These are phyloP conservation scores for Arabidopsis arenosa DNA, from an alignment of 345 rosid genomes.

Conservation along the genomic window DNA sequence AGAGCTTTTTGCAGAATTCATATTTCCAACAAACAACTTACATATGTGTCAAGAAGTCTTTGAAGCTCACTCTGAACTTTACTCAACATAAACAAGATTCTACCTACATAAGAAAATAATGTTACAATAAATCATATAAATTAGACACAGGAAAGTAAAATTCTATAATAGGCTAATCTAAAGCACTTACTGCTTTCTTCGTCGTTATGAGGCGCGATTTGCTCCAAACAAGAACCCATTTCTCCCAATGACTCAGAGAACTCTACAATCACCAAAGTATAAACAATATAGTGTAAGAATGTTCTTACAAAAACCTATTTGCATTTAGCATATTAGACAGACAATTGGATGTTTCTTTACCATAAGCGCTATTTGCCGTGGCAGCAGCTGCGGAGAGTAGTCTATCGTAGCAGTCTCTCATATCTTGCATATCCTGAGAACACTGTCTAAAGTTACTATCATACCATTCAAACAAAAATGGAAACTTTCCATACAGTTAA, in stretches of 20 bases:
- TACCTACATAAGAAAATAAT: conserved; percentile 57
- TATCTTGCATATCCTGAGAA: conserved; percentile 82
- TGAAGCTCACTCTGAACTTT: conserved; percentile 87
- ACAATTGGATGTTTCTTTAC: conserved; percentile 46
- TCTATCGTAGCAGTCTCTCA: conserved; percentile 95
- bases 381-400: conserved; percentile 95
- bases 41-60: conserved; percentile 86
- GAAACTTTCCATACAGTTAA: not conserved
- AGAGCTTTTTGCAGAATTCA: not conserved
- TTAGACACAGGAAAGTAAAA: not conserved
- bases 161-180: not conserved
- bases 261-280: conserved; percentile 52
- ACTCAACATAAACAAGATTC: conserved; percentile 73
- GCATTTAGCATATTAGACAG: not conserved
- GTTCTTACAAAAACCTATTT: not conserved
- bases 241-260: conserved; percentile 94
- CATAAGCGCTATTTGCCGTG: conserved; percentile 91
- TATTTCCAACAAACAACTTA: conserved; percentile 53
- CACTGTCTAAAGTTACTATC: not conserved
- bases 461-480: conserved; percentile 18
- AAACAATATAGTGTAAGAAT: not conserved
- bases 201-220: conserved; percentile 68
- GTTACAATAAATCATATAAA: conserved; percentile 16
- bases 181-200: conserved; percentile 70
- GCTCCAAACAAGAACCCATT: conserved; percentile 92